Base-by-base conservation (phyloP, 2,329 filamentous ascomycete genomes). In the Fusarium oligoseptatum region DNA sequence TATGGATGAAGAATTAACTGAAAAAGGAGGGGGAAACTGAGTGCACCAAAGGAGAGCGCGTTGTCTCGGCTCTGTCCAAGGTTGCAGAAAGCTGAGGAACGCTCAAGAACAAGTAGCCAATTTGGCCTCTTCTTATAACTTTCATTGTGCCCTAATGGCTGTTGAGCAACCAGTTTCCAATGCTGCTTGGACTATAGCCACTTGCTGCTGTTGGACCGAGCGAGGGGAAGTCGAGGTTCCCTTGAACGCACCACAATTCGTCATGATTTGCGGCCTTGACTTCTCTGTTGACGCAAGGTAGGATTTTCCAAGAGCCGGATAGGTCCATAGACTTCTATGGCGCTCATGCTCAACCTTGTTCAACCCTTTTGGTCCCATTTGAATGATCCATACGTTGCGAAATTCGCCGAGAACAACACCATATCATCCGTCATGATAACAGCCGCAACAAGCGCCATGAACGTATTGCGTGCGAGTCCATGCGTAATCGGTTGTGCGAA, bases 91-190 rank as follows among this genome's bases (percentile, higher is more conserved):
- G 68, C 68, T 70, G 57, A 41, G 61, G 61, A 64, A 57, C 27
- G 45, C 55, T 20, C 20, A 63, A 66, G 34, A 12, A 55, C 27
- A 34, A 55, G 45, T 37, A 50, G 24, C 14, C 22, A 29, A 56
- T 63, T 52, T n/a, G 32, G n/a, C 41, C 39, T n/a, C 41, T 56
- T 67, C 69, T 75, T 75, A 75, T 75, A 75, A 64, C 43, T 65
- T n/a, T 22, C 63, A 50, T 63, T 24, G 36, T 55, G 41, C 29
- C 29, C 56, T 55, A 43, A 37, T 36, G 36, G 64, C 58, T 58
- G 32, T 61, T 22, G 24, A 50, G 43, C 34, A 24, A 20, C 27
- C 67, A n/a, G 48, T 10, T 55, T 36, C 27, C 29, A n/a, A 15
- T n/a, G 20, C 20, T 34, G 24, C 45, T 27, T 48, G 48, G 60